These are phyloP conservation scores for Umbelopsis sp. DNA, from an alignment of 192 early-diverging fungal species.

Conservation along the genomic window DNA sequence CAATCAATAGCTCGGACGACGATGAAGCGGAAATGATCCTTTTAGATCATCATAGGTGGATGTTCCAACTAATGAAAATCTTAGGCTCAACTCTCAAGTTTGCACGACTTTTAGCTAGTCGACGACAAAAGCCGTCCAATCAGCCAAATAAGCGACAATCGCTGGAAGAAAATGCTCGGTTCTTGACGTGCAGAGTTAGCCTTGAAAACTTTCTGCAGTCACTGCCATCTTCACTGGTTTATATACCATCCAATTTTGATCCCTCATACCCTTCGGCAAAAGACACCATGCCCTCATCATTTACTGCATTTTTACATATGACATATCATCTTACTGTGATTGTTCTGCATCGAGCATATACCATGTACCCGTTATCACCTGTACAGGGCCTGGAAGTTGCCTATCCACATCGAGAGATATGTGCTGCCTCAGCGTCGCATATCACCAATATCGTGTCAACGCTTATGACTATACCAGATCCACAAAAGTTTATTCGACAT, in stretches of 20 bases:
- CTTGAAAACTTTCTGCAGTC: constrained; percentile 21
- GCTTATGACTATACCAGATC: background rate
- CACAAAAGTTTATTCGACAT: constrained; percentile 6
- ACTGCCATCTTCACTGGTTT: background rate
- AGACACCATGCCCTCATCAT: constrained; percentile 6
- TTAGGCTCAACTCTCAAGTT: constrained; percentile 12
- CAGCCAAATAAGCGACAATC: constrained; percentile 5
- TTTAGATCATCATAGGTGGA: constrained; percentile 15
- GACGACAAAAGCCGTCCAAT: background rate
- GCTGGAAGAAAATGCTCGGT: background rate
- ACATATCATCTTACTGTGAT: constrained; percentile 26
- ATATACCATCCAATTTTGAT: constrained; percentile 7
- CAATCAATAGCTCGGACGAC: constrained; percentile 23
- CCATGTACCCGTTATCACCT: constrained; percentile 12
- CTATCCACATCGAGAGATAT: constrained; percentile 21
- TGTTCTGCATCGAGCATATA: constrained; percentile 25
- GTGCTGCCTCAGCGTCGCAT: constrained; percentile 19
- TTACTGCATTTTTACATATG: constrained; percentile 22
- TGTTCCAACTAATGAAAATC: constrained; percentile 4
- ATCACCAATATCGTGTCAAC: constrained; percentile 22
- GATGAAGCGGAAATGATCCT: constrained; percentile 7
- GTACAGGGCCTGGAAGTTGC: background rate
- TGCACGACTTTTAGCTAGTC: background rate
- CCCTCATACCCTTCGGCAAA: background rate
- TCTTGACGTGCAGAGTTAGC: background rate